Evolutionary conservation across 306 rosid genomes (phyloP), one percentile per base, ranked within the genome.

Genomic region (Lathyrus tuberosus): DNA sequence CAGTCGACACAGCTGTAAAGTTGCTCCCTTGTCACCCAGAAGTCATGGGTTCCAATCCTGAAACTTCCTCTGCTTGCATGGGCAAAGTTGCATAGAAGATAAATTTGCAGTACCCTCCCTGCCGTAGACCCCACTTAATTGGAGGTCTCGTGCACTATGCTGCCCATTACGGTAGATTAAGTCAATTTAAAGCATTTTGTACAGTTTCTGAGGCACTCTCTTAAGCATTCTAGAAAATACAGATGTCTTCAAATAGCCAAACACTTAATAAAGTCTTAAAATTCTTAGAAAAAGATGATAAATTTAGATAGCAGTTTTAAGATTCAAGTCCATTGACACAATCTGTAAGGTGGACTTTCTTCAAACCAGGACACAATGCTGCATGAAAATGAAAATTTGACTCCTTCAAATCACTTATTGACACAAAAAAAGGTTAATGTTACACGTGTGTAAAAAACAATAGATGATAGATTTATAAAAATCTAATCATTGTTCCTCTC

Each of bases 221-320:
- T 51, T 42, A 9, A 59, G 43, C 33, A 35, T 70, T 18, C 16
- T 60, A 33, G 26, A 48, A 10, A 10, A n/a, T 60, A 30, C 10
- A 59, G 30, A 71, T 35, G 10, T 35, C 40, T 35, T 35, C 40
- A 35, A 71, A 75, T 33, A 16, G 75, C 10, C 49, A 62, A 68
- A 17, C 26, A 35, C 43, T 11, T 6, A 33, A 33, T 74, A 11
- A 52, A 26, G 40, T 74, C 59, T 9, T 33, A 33, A 20, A 44
- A 59, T 43, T 18, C 62, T 52, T 12, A 16, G 33, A 42, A 63
- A 40, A 41, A 68, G 26, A 67, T 12, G n/a, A n/a, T 60, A 22
- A 30, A 42, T 52, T 49, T 58, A 0, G 47, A 12, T 30, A 42
- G 47, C 28, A 41, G 63, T n/a, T n/a, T 28, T 42, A 17, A 30